Evolutionary conservation across 2,329 filamentous ascomycete genomes (phyloP), one percentile per base, ranked within the genome.

Genomic region (Helicocarpus griseus): DNA sequence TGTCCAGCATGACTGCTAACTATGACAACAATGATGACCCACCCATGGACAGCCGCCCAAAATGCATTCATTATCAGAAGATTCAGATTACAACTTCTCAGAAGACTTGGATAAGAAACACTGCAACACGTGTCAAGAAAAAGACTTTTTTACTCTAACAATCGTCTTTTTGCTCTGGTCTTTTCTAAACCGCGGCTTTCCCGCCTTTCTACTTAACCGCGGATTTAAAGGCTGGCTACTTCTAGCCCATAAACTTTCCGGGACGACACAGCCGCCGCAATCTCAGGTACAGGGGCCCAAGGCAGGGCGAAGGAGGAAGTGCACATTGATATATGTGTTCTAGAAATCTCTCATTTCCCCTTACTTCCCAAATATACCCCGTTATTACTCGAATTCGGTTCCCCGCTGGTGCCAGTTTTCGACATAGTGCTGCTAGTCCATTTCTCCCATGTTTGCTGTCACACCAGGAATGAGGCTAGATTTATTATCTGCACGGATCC

Each of bases 111-210:
- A 45, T 39, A 36, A 49, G 21, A 40, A 19, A n/a, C 24, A 31
- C 31, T 44, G 29, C 39, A 38, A 50, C 38, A 50, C 38, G 48
- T 45, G 40, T 50, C 48, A 43, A 39, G 43, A n/a, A 45, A 13
- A 2, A 1, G 26, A 9, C 5, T 26, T 43, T 50, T 39, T 24
- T 33, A 22, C 31, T 33, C 28, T 4, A 19, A 17, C 3, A 31
- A 22, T 22, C 28, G 22, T 43, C 9, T 21, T 36, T 35, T 35
- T 44, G 8, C 11, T 50, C 17, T 44, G 6, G 21, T 21, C n/a
- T 29, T 41, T 28, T 43, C 6, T 43, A n/a, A n/a, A n/a, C n/a
- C n/a, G n/a, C n/a, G n/a, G n/a, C n/a, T 31, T 40, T 24, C 36
- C 21, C n/a, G 7, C 26, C 2, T 45, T 33, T 13, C 26, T 13